Evolutionary conservation across 345 rosid genomes (phyloP).

Genomic region (Salix udensis): DNA sequence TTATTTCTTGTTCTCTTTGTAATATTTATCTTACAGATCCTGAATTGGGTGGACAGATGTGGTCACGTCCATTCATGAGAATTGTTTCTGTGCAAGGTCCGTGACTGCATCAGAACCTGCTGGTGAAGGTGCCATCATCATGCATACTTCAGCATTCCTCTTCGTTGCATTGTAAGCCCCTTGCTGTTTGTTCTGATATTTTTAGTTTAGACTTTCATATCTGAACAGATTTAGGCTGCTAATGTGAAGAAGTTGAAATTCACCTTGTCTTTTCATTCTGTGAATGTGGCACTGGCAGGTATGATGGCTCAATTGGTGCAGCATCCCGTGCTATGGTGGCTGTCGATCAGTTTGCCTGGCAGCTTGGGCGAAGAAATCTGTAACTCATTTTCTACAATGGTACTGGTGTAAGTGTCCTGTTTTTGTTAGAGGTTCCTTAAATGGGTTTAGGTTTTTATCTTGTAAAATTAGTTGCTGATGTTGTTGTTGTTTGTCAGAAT

Average conservation of each 20-base stretch:
- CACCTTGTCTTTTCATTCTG: neutral
- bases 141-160: constrained; percentile 59
- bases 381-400: neutral
- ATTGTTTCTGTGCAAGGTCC: constrained; percentile 80
- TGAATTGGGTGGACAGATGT: constrained; percentile 42
- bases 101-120: constrained; percentile 52
- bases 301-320: constrained; percentile 69
- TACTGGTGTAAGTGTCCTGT: neutral
- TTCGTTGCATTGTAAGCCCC: constrained; percentile 68
- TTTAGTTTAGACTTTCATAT: neutral
- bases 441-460: neutral
- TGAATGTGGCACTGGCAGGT: constrained; percentile 34
- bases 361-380: constrained; percentile 28
- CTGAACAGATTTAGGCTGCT: neutral
- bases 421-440: neutral
- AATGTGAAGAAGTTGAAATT: neutral
- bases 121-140: constrained; percentile 82
- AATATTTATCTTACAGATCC: neutral
- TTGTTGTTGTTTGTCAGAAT: too few species aligned
- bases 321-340: constrained; percentile 73
- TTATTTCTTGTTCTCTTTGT: neutral
- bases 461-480: neutral
- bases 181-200: neutral
- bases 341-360: constrained; percentile 59
- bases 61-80: constrained; percentile 74